A percentile compares a stretch with the other conserved stretches of the same genome.
These are phyloP conservation scores for Jatropha multifida DNA, from an alignment of 441 rosid species.

Conservation along the genomic window DNA sequence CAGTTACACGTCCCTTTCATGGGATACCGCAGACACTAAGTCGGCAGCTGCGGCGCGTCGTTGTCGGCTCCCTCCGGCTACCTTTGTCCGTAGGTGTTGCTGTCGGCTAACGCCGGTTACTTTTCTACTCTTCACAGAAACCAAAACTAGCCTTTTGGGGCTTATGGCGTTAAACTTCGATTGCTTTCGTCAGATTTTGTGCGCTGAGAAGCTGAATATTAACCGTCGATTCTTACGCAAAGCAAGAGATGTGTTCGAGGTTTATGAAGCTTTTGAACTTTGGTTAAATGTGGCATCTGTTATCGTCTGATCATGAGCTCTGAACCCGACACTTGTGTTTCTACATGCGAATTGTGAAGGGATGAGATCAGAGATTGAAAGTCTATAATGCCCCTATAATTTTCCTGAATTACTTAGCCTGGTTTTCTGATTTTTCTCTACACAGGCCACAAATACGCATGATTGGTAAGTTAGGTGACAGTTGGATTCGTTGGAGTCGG, in stretches of 20 bases:
- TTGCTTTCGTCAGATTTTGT: neutral
- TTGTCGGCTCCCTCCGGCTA: conserved; percentile 42
- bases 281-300: neutral
- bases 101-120: conserved; percentile 28
- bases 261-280: neutral
- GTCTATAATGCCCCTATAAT: conserved; percentile 9
- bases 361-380: neutral
- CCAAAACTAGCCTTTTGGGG: neutral
- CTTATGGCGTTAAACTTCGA: neutral
- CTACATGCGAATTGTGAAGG: conserved; percentile 16
- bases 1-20: conserved; percentile 48
- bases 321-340: conserved; percentile 17
- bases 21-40: conserved; percentile 33
- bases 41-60: conserved; percentile 60
- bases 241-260: neutral
- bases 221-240: neutral
- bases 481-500: no score
- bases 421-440: neutral
- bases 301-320: conserved; percentile 12
- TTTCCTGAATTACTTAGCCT: neutral
- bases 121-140: conserved; percentile 1
- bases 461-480: no score
- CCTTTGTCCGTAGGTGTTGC: conserved; percentile 22
- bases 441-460: no score
- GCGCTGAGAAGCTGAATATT: neutral